Percentiles rank a stretch among this genome's conserved stretches.
phyloP scores from a whole-genome alignment of 2,329 filamentous ascomycete genomes.

The Fusarium sp. region DNA sequence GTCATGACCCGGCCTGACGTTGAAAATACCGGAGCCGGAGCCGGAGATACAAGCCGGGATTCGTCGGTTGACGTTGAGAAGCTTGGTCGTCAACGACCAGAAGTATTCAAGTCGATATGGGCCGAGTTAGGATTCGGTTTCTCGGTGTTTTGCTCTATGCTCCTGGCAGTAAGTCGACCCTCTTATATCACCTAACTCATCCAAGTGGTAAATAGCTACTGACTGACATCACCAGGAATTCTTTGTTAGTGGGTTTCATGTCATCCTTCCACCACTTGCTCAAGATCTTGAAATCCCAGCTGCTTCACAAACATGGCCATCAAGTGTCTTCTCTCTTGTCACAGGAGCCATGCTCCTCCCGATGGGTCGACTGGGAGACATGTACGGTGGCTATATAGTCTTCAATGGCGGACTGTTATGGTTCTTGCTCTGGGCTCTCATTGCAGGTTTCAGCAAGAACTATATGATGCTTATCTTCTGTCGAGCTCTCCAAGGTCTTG shows the following conservation, averaged over 20 bases:
- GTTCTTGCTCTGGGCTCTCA: conserved; percentile 76
- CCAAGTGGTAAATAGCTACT: conserved; percentile 2
- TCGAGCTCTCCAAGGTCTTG: conserved; percentile 80
- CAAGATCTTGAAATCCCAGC: conserved; percentile 73
- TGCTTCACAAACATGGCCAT: conserved; percentile 73
- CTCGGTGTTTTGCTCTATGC: conserved; percentile 45
- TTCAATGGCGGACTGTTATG: conserved; percentile 72
- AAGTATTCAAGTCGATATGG: conserved; percentile 43
- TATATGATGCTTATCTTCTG: conserved; percentile 79
- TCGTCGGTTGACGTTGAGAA: conserved; percentile 41
- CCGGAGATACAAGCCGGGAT: conserved; percentile 14
- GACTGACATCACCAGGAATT: conserved; percentile 42
- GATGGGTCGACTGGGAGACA: conserved; percentile 71
- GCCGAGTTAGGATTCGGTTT: conserved; percentile 45
- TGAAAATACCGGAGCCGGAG: conserved; percentile 24
- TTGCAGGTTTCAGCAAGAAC: conserved; percentile 77
- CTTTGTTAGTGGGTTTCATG: conserved; percentile 48
- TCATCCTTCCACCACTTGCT: conserved; percentile 74
- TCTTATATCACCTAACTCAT: background rate
- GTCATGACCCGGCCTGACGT: conserved; percentile 34
- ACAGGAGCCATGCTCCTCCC: conserved; percentile 72
- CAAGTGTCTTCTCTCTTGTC: conserved; percentile 70
- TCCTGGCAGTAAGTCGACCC: conserved; percentile 41
- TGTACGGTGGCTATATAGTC: conserved; percentile 71
- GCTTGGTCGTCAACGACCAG: conserved; percentile 47